Percentiles rank a stretch among this genome's conserved stretches.
These are phyloP conservation scores for Imleria badia DNA, from an alignment of 768 basidiomycete genomes.

Conservation along the genomic window DNA sequence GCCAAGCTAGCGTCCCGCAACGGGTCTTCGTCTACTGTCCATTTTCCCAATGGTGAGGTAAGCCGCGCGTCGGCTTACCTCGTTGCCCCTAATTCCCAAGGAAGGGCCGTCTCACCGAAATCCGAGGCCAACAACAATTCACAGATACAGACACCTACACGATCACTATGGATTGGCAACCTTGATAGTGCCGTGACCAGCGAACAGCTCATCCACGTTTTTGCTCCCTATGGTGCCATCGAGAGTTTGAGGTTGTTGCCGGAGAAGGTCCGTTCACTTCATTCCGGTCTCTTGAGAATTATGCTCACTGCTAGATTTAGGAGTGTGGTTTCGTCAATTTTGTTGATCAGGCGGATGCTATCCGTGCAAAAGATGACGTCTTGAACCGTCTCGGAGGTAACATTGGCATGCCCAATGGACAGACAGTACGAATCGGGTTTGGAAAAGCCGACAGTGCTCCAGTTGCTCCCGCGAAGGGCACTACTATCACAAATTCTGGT, in stretches of 20 bases:
- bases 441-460: conserved; percentile 98
- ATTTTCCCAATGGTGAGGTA: conserved; percentile 66
- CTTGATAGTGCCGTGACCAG: conserved; percentile 92
- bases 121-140: conserved; percentile 61
- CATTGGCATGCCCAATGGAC: conserved; percentile 92
- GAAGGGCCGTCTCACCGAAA: conserved; percentile 82
- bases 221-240: conserved; percentile 95
- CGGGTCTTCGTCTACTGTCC: conserved; percentile 50
- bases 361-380: conserved; percentile 97
- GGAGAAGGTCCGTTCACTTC: conserved; percentile 71
- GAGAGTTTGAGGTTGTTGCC: conserved; percentile 93
- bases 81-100: conserved; percentile 63
- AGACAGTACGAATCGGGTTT: conserved; percentile 96
- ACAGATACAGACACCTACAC: conserved; percentile 89
- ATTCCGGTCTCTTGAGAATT: not conserved
- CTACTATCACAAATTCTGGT: conserved; percentile 57
- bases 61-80: conserved; percentile 66
- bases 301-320: conserved; percentile 43
- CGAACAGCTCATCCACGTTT: conserved; percentile 92
- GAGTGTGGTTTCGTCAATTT: conserved; percentile 99
- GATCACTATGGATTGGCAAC: conserved; percentile 98
- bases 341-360: conserved; percentile 92
- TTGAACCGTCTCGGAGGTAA: conserved; percentile 92
- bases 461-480: conserved; percentile 81
- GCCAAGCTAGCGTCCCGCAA: conserved; percentile 48